Evolutionary conservation across 1,284 basidiomycete species (phyloP), one percentile per base, ranked within the genome.

Genomic region (Phaffia rhodozyma): DNA sequence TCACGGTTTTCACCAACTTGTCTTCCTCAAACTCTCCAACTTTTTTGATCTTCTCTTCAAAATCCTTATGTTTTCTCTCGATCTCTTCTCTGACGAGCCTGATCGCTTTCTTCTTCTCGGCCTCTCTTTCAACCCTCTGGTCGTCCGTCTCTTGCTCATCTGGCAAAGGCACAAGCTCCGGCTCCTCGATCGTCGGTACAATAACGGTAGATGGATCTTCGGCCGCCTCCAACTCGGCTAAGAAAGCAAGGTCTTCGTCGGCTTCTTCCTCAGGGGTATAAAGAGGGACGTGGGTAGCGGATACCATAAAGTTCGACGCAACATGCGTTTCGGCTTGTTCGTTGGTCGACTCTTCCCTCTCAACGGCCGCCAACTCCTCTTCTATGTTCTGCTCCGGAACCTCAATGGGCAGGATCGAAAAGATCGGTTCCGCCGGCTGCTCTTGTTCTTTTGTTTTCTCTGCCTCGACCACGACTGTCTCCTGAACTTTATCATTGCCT

Each of bases 171-270:
- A 43, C 23, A 18, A 61, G 47, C 16, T 49, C 50, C 38, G 60
- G 60, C 55, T 58, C 61, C 7, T 32, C 25, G 23, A 58, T 52
- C 13, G 30, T 49, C 21, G 64, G 64, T 1, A 65, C 64, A 11
- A 30, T 32, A 3, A 65, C 53, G 7, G 11, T 43, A n/a, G 60
- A 47, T 7, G 64, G 64, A 51, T 65, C 50, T 5, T 38, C 27
- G 29, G 64, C 34, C 5, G 32, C 49, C 38, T 60, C 64, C 34
- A 65, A 60, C 21, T 51, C 59, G 21, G 60, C 64, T 11, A 65
- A 53, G 56, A 65, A 65, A 6, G 43, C 60, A 0, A 56, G 59
- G 38, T 65, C 63, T 55, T 65, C 64, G 11, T 65, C 63, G 52
- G 43, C 51, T 23, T 55, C 29, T 16, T 57, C 58, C n/a, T 60